Percentiles rank a stretch among this genome's conserved stretches.
These are phyloP conservation scores for Ceratorhiza oryzae-sativae DNA, from an alignment of 1,284 basidiomycete genomes.

Conservation along the genomic window DNA sequence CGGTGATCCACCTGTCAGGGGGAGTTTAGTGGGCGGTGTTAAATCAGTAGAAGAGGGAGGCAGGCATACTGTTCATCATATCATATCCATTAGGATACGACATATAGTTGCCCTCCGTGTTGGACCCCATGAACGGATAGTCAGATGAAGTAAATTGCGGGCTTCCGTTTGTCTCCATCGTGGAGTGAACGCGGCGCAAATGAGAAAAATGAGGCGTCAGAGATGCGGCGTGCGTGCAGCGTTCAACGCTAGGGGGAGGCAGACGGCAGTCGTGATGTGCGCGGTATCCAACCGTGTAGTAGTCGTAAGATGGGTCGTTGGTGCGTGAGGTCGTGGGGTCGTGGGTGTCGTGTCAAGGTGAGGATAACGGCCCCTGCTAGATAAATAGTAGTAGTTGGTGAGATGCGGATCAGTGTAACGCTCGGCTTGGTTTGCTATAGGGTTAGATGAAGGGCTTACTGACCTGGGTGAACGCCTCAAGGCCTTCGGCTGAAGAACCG, in stretches of 20 bases:
- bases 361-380: conserved; percentile 34
- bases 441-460: conserved; percentile 35
- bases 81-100: conserved; percentile 19
- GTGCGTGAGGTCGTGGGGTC: conserved; percentile 33
- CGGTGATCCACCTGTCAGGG: conserved; percentile 37
- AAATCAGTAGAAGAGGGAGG: conserved; percentile 27
- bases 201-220: conserved; percentile 37
- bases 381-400: conserved; percentile 34
- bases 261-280: conserved; percentile 33
- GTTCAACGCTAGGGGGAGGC: conserved; percentile 36
- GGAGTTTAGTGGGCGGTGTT: conserved; percentile 24
- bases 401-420: conserved; percentile 38
- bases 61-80: conserved; percentile 21
- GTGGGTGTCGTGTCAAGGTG: conserved; percentile 30
- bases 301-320: conserved; percentile 23
- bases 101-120: conserved; percentile 7
- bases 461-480: conserved; percentile 36
- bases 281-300: conserved; percentile 37
- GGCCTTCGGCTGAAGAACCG: conserved; percentile 35
- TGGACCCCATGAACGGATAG: conserved; percentile 28
- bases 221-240: conserved; percentile 38
- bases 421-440: conserved; percentile 38
- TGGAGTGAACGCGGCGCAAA: conserved; percentile 30
- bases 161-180: conserved; percentile 29
- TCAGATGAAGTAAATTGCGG: conserved; percentile 30